Conservation (phyloP, 1,284 basidiomycete species). For the Cerrena zonata region DNA sequence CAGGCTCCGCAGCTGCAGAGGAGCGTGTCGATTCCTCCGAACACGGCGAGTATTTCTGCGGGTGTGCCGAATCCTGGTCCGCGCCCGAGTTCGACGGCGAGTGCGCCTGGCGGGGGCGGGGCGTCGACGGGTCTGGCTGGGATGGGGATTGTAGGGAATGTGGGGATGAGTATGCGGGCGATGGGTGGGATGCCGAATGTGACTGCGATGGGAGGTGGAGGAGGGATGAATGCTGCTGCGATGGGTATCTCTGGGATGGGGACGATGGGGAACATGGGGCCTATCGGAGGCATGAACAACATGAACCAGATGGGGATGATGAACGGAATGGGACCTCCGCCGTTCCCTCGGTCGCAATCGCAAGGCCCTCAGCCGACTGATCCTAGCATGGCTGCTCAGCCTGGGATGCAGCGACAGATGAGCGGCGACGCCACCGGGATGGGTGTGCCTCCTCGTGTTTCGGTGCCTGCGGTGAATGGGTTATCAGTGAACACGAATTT, state of each 20-base stretch:
- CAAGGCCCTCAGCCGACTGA: conserved; percentile 1
- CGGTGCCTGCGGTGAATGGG: not conserved
- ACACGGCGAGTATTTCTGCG: conserved; percentile 8
- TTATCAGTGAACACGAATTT: conserved; percentile 3
- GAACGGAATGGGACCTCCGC: conserved; percentile 25
- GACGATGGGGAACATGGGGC: conserved; percentile 5
- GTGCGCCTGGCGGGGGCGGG: conserved; percentile 11
- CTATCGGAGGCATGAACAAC: conserved; percentile 1
- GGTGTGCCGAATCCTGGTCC: not conserved
- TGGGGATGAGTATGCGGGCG: conserved; percentile 13
- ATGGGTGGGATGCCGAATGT: conserved; percentile 1
- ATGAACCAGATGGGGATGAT: conserved; percentile 8
- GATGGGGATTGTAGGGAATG: conserved; percentile 3
- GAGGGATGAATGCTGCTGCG: too few relatives aligned
- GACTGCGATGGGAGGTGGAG: not conserved
- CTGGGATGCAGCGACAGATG: conserved; percentile 1
- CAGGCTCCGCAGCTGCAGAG: conserved; percentile 6
- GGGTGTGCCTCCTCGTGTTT: not conserved
- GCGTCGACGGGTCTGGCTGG: conserved; percentile 16
- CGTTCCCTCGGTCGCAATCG: conserved; percentile 15
- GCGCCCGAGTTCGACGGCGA: conserved; percentile 9
- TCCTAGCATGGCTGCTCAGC: not conserved
- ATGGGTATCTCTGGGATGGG: conserved; percentile 2
- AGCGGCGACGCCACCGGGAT: not conserved
- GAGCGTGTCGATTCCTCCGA: conserved; percentile 8